These are phyloP conservation scores for Zizania palustris DNA, from an alignment of 202 grass and related monocot species.

Conservation along the genomic window DNA sequence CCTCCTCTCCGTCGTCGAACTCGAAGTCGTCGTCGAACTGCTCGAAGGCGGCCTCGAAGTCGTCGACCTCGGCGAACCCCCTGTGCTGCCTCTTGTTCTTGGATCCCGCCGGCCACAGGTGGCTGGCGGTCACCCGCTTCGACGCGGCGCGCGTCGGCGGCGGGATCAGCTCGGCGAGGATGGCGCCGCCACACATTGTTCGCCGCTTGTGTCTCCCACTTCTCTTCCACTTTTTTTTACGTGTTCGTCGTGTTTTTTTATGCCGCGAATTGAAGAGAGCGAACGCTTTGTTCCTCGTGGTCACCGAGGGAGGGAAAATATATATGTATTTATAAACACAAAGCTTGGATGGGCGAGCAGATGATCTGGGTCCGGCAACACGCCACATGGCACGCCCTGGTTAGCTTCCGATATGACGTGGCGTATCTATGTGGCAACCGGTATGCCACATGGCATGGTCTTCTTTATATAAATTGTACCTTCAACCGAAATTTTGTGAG, in stretches of 20 bases:
- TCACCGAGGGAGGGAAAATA: neutral
- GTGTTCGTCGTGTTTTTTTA: slow-evolving; percentile 2
- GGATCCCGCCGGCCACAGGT: slow-evolving; percentile 33
- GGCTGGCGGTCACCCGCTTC: slow-evolving; percentile 24
- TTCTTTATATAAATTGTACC: too few species aligned
- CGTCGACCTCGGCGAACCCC: slow-evolving; percentile 18
- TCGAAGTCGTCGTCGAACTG: slow-evolving; percentile 50
- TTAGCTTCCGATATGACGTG: neutral
- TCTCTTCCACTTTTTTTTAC: neutral
- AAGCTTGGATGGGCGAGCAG: neutral
- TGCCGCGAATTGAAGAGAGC: neutral
- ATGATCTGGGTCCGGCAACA: neutral
- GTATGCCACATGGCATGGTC: too few species aligned
- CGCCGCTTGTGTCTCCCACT: neutral
- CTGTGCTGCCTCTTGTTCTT: slow-evolving; percentile 10
- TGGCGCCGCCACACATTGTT: slow-evolving; percentile 74
- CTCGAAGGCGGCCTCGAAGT: slow-evolving; percentile 64
- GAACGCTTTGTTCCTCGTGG: neutral
- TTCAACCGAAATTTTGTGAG: too few species aligned
- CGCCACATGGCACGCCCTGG: neutral
- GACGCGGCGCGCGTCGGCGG: slow-evolving; percentile 31
- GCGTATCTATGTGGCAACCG: neutral
- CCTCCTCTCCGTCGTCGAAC: slow-evolving; percentile 24
- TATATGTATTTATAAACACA: slow-evolving; percentile 23
- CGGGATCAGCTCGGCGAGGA: slow-evolving; percentile 59